Percentiles rank a stretch among this genome's conserved stretches.
phyloP scores from a whole-genome alignment of 352 stramenopile genomes.

The Phytophthora cactorum region DNA sequence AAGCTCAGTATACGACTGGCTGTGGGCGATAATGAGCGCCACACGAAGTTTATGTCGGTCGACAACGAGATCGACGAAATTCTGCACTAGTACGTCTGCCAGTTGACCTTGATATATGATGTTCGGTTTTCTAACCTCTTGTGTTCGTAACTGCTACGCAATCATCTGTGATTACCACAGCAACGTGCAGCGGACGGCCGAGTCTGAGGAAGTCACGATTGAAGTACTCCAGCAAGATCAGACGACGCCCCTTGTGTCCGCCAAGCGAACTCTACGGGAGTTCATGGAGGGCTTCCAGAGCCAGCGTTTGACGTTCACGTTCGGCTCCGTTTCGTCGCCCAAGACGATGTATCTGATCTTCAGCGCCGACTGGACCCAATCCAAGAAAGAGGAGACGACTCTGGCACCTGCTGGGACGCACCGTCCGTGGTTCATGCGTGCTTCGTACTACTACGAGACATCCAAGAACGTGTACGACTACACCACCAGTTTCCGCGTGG shows the following conservation, averaged over 20 bases:
- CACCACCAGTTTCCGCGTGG: constrained; percentile 78
- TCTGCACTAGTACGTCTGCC: constrained; percentile 48
- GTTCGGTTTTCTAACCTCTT: constrained; percentile 15
- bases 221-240: constrained; percentile 52
- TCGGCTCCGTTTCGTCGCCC: constrained; percentile 19
- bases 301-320: constrained; percentile 41
- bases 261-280: constrained; percentile 33
- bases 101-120: neutral
- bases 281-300: constrained; percentile 41
- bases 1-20: constrained; percentile 35
- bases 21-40: constrained; percentile 31
- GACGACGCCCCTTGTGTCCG: constrained; percentile 46
- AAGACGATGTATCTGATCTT: constrained; percentile 36
- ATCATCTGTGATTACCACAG: constrained; percentile 30
- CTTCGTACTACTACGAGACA: constrained; percentile 84
- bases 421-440: constrained; percentile 73
- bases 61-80: constrained; percentile 42
- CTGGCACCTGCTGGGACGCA: constrained; percentile 34
- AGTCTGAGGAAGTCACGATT: constrained; percentile 45
- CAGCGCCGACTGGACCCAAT: constrained; percentile 30
- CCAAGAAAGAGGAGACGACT: constrained; percentile 2
- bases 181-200: constrained; percentile 38
- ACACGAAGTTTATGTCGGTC: constrained; percentile 30
- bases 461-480: constrained; percentile 85
- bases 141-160: constrained; percentile 21